Conservation (phyloP, 169 alveolate species). For the Cryptosporidium xiaoi region DNA sequence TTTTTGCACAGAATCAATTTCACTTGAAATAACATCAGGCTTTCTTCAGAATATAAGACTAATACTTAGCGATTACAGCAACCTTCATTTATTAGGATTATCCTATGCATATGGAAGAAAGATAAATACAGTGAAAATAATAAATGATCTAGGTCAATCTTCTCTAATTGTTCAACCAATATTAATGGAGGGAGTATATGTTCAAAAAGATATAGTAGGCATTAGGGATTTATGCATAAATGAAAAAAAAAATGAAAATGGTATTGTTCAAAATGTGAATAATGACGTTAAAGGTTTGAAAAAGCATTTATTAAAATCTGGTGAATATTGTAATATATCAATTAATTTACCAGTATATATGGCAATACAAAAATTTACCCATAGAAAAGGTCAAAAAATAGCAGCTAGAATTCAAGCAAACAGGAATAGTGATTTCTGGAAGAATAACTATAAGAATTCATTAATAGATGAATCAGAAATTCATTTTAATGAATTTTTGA, state of each 20-base stretch:
- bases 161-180: conserved; percentile 44
- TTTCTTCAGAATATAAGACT: conserved; percentile 47
- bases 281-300: conserved; percentile 7
- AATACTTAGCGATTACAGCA: conserved; percentile 28
- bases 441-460: background rate
- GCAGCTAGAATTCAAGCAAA: conserved; percentile 70
- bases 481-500: conserved; percentile 44
- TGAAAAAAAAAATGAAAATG: background rate
- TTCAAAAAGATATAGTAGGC: background rate
- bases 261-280: background rate
- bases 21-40: conserved; percentile 65
- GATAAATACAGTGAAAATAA: conserved; percentile 24
- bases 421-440: conserved; percentile 34
- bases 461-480: background rate
- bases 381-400: conserved; percentile 70
- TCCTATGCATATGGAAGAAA: conserved; percentile 50
- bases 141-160: conserved; percentile 67
- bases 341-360: conserved; percentile 55
- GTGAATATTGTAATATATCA: conserved; percentile 48
- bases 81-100: conserved; percentile 49
- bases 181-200: background rate
- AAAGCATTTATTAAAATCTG: conserved; percentile 5
- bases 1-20: conserved; percentile 59
- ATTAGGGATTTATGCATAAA: background rate
- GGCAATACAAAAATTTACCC: conserved; percentile 71